Base-by-base conservation (phyloP, 176 grass and related monocot genomes). In the Cymbopogon citratus region DNA sequence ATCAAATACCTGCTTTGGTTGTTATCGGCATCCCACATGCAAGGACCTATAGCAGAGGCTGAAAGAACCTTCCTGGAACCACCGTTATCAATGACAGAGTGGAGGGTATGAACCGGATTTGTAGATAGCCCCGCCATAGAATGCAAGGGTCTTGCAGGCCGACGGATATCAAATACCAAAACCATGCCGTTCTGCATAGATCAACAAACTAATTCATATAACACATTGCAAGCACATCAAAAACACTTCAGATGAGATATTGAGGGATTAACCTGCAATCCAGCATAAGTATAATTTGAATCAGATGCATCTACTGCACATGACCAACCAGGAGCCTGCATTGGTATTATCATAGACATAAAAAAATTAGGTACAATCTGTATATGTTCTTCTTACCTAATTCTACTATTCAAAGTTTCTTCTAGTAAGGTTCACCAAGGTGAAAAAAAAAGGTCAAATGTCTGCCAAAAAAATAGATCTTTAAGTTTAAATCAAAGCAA, bases 261-360 rank as follows among this genome's bases (percentile, higher is more conserved):
- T 80, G 69, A 63, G n/a, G 82, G 77, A 65, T 40, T 52, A 73
- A 94, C 95, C 95, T 98, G 95, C 75, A 98, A 80, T 74, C 95
- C 95, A 89, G 86, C 84, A 91, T 92, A 98, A 44, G 92, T 78
- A 61, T 70, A 48, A 28, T 76, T 51, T 44, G 86, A 74, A 83
- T 46, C 85, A 56, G 18, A 74, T 73, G 72, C 45, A 66, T 87
- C 86, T 29, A 81, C 88, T 46, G 86, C 85, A 83, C 92, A 98
- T 2, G 92, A 94, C 95, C 92, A 98, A 83, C 76, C 90, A 91
- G 95, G 90, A 70, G 70, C 79, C 95, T 94, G 81, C 82, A 83
- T 21, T 21, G 19, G 49, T 9, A 71, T 77, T 25, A 19, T 63
- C 9, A 54, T 40, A 61, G 13, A 70, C 2, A 71, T n/a, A 56